Evolutionary conservation across 2,329 filamentous ascomycete genomes (phyloP), one percentile per base, ranked within the genome.

Genomic region (Aspergillus texensis): DNA sequence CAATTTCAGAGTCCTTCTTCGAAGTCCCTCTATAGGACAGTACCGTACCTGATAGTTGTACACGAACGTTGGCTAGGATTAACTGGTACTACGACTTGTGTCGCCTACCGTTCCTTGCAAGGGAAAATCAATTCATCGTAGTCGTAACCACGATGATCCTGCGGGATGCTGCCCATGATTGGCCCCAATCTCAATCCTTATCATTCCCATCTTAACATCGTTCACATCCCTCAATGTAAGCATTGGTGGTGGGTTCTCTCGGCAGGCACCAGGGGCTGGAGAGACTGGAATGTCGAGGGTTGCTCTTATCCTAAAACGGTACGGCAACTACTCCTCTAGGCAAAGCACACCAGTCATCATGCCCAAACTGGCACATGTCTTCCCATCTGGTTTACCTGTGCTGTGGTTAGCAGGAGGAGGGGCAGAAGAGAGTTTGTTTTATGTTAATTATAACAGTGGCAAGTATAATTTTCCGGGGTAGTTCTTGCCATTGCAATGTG

Each of bases 231-330:
- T 50, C 26, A 24, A 39, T 43, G 54, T 19, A 53, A 46, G 28
- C 48, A 58, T 58, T 46, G 43, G 19, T 36, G 52, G 52, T 59
- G 32, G 45, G 21, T 48, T 36, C 46, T 59, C 57, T 59, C 26
- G 34, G 46, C 57, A 59, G 57, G 46, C 34, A 58, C 55, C 34
- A 43, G 43, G 54, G 53, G 59, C 39, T 43, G 24, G 34, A n/a
- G 26, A 6, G 26, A 24, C 30, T 43, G 57, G 43, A 39, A 59
- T 59, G 58, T 21, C 30, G 19, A 53, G 16, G 30, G n/a, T 19
- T 55, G 19, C n/a, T 46, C 34, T 43, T 55, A 43, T 34, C 58
- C 58, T n/a, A 46, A 60, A 54, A 14, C 50, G 50, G 58, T 19
- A 46, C n/a, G 46, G 36, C 48, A 30, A 36, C 28, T 48, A 60